phyloP scores from a whole-genome alignment of 2,329 filamentous ascomycete species.

The Aspergillus bombycis region DNA sequence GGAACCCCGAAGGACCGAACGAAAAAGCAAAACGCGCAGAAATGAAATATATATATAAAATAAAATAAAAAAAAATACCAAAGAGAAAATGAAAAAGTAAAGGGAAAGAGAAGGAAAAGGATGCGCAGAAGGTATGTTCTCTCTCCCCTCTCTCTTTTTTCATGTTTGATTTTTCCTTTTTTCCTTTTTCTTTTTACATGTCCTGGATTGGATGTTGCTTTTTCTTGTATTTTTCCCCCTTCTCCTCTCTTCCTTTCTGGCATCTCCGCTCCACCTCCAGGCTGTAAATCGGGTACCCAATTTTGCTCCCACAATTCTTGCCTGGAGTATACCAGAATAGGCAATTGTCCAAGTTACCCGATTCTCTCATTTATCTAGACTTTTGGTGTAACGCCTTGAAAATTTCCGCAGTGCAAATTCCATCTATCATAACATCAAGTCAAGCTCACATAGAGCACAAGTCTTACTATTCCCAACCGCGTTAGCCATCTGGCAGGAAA shows the following conservation, averaged over 20 bases:
- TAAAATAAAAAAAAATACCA: background rate
- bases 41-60: background rate
- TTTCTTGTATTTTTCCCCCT: background rate
- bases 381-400: constrained; percentile 7
- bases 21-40: background rate
- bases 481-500: constrained; percentile 14
- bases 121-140: background rate
- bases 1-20: background rate
- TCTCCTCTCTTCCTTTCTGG: constrained; percentile 1
- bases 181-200: background rate
- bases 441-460: constrained; percentile 8
- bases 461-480: constrained; percentile 14
- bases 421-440: constrained; percentile 9
- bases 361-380: background rate
- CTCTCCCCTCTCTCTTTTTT: background rate
- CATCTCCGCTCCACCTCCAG: constrained; percentile 4
- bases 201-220: background rate
- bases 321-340: background rate
- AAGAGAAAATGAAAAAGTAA: background rate
- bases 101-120: background rate
- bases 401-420: constrained; percentile 6
- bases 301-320: background rate
- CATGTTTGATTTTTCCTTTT: background rate
- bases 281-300: constrained; percentile 10
- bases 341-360: background rate